phyloP scores from a whole-genome alignment of 139 green algal species.

The Dunaliella primolecta region DNA sequence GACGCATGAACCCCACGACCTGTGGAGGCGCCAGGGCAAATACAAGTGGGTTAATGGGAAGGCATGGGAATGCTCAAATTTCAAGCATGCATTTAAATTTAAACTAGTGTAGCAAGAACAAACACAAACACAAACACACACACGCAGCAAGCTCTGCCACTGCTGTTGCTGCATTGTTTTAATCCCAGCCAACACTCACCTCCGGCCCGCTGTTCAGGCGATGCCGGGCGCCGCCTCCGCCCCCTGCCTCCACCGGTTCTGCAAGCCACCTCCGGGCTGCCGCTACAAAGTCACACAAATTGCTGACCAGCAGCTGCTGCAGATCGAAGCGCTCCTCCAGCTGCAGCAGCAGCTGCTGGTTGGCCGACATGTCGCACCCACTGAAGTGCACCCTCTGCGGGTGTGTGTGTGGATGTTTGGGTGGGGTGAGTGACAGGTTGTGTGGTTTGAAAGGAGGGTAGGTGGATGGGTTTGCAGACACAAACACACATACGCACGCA shows the following conservation, averaged over 20 bases:
- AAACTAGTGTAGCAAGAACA: too few relatives aligned
- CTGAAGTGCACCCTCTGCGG: too few relatives aligned
- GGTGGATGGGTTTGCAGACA: too few relatives aligned
- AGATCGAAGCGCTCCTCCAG: constrained; percentile 8
- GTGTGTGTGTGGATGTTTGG: constrained; percentile 5
- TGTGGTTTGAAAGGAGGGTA: too few relatives aligned
- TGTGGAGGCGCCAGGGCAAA: too few relatives aligned
- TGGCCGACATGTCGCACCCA: too few relatives aligned
- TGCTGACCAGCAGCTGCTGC: constrained; percentile 25
- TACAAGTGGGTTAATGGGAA: too few relatives aligned
- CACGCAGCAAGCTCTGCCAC: too few relatives aligned
- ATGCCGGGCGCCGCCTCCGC: not conserved
- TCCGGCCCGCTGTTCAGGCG: not conserved
- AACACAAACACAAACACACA: too few relatives aligned
- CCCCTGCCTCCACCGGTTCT: not conserved
- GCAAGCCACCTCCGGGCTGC: not conserved
- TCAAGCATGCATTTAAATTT: too few relatives aligned
- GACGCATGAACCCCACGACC: not conserved
- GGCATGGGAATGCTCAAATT: too few relatives aligned
- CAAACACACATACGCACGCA: not conserved
- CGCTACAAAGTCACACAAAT: constrained; percentile 19
- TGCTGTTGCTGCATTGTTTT: too few relatives aligned
- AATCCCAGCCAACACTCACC: not conserved
- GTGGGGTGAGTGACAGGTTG: not conserved
- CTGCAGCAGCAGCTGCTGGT: constrained; percentile 10